A percentile compares a stretch with the other conserved stretches of the same genome.
phyloP scores from a whole-genome alignment of 371 early-diverging fungal genomes.

The Globomyces sp. region DNA sequence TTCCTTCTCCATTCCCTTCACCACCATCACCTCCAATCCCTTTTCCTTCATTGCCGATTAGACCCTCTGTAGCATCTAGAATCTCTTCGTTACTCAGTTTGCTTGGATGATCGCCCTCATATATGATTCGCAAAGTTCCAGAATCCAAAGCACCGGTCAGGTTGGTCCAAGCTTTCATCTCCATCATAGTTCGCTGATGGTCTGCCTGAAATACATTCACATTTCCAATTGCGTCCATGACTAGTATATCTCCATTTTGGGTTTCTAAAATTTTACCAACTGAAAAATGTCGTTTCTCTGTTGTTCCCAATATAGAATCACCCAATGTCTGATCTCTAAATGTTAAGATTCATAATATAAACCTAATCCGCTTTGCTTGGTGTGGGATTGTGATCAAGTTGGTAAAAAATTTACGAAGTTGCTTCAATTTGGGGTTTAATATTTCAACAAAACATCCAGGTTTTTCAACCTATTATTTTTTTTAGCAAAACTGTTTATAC shows the following conservation, averaged over 20 bases:
- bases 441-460: no score
- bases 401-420: no score
- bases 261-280: slow-evolving; percentile 54
- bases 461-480: no score
- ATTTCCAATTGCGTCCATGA: slow-evolving; percentile 53
- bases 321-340: no score
- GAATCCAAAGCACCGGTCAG: slow-evolving; percentile 69
- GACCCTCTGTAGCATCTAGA: slow-evolving; percentile 15
- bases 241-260: slow-evolving; percentile 62
- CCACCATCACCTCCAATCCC: slow-evolving; percentile 32
- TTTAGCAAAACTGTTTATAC: no score
- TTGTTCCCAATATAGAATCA: no score
- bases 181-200: slow-evolving; percentile 52
- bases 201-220: slow-evolving; percentile 71
- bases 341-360: no score
- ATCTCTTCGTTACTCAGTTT: slow-evolving; percentile 6
- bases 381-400: no score
- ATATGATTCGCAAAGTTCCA: slow-evolving; percentile 60
- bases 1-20: slow-evolving; percentile 31
- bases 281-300: not conserved
- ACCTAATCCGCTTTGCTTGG: no score
- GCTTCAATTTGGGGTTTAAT: no score
- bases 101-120: slow-evolving; percentile 47
- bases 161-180: slow-evolving; percentile 71
- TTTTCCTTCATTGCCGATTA: slow-evolving; percentile 24